Base-by-base conservation (phyloP, 208 protist species). In the Angomonas desouzai region DNA sequence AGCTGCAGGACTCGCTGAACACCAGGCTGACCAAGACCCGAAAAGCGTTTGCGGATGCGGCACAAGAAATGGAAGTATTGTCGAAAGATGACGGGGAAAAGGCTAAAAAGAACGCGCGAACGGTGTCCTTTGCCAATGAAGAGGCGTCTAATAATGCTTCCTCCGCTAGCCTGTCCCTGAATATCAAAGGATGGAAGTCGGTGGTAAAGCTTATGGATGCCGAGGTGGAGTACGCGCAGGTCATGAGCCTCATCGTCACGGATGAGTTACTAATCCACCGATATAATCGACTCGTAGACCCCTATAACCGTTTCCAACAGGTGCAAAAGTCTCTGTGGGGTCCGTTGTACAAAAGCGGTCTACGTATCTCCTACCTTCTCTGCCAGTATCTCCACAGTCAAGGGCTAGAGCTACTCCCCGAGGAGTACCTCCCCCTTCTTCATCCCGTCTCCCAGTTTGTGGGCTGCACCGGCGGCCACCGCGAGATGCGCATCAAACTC, bases 391-490 rank as follows among this genome's bases (percentile, higher is more conserved):
- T 93, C n/a, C 13, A 32, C 3, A 65, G 72, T 63, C 76, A 79
- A 4, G 74, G 76, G 11, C 74, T 80, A 25, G 72, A 89, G 57
- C 64, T 73, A 22, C 61, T 89, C 3, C 77, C 87, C 0, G 67
- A 73, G 48, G 55, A 72, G 13, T 81, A 87, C 28, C 67, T 87
- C 34, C 63, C 70, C 0, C 79, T 93, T 28, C 76, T 90, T 20
- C 72, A 80, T 27, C 76, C 81, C 2, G 79, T 90, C 6, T 75
- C 83, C 11, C 33, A 73, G n/a, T 85, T 93, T 53, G 53, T 82
- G 2, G 74, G 77, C 0, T 93, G 83, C 68, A 58, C 70, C n/a
- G 84, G 83, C 9, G 87, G 87, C 20, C 84, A 93, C 58, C 79
- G 80, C 1, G 83, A 93, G 76, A 69, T 93, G 70, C 74, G 80